Evolutionary conservation across 2,329 filamentous ascomycete genomes (phyloP), one percentile per base, ranked within the genome.

Genomic region (Neospermospora avenae): DNA sequence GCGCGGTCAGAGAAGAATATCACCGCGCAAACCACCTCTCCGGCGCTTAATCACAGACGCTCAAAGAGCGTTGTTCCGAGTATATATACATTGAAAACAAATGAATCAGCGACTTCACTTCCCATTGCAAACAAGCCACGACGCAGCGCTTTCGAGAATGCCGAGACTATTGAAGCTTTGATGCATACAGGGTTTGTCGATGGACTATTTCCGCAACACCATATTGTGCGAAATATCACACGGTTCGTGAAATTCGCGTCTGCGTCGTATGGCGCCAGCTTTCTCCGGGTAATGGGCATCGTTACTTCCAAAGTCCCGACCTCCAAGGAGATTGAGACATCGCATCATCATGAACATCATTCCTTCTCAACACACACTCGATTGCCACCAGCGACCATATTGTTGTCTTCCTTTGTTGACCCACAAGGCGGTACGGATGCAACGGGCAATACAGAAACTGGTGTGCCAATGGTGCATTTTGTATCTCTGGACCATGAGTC

Each of bases 181-280:
- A 67, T 65, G 31, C 63, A 67, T 31, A 81, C 81, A 1, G 84
- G 85, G 0, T 77, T 76, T 49, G 77, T 86, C 1, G 78, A 81
- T 35, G 83, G 83, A 0, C 78, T 84, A 52, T 88, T 87, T 54
- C 86, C 86, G 0, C 73, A 77, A 4, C 79, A 79, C 34, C 85
- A 86, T 65, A 75, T 88, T 7, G 75, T 87, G 10, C 77, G 80
- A 34, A 88, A 87, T 67, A 83, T 88, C 24, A 81, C 81, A 2
- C 78, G 85, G 37, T 88, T 87, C 63, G 86, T 88, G 76, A 80
- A 83, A 3, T 88, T 86, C 67, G 84, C 85, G 1, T 87, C 85
- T 1, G 85, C 86, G 0, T 84, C 84, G 0, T 88, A 89, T 59
- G 85, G 86, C 0, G 84, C 83, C 0, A 80, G 80, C 48, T 88